Evolutionary conservation across 768 basidiomycete species (phyloP), one percentile per base, ranked within the genome.

Genomic region (Russula vinacea): DNA sequence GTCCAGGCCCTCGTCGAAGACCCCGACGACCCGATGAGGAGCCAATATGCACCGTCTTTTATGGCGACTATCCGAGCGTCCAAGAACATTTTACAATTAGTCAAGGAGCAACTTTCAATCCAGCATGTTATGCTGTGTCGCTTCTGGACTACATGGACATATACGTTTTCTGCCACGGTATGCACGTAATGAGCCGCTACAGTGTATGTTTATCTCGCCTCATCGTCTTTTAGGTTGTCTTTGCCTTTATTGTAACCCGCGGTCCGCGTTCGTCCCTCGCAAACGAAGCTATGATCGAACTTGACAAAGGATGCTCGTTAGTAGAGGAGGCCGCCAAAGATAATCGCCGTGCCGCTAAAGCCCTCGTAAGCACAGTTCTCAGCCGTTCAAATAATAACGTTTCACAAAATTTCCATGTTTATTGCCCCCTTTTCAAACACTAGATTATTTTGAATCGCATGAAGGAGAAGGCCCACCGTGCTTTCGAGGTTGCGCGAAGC

Each of bases 161-260:
- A 79, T 53, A 76, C 80, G 1, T 86, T 86, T 70, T 77, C 80
- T 14, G 80, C 86, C 17, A 78, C 83, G 44, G 83, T 84, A 70
- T 72, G 80, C 68, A 79, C 13, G 81, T 85, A 33, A 83, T 80
- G 19, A 7, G 17, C 57, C 14, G 11, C 47, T 84, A 17, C 32
- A n/a, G 3, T 2, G 33, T n/a, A 4, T 13, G 1, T 13, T 16
- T 16, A 5, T 24, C 9, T 40, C 54, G 58, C 79, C 69, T 32
- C 58, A 42, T 39, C 32, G 24, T n/a, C 14, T 17, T 10, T 40
- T 51, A 90, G 89, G 80, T 90, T 11, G 86, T 92, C 17, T 88
- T 92, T 69, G 91, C 89, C 4, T 86, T 88, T 5, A 86, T 92
- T 22, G 90, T 88, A 2, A 89, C 87, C 3, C 82, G 87, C 33